phyloP scores from a whole-genome alignment of 352 stramenopile genomes.

The Phytophthora kernoviae region DNA sequence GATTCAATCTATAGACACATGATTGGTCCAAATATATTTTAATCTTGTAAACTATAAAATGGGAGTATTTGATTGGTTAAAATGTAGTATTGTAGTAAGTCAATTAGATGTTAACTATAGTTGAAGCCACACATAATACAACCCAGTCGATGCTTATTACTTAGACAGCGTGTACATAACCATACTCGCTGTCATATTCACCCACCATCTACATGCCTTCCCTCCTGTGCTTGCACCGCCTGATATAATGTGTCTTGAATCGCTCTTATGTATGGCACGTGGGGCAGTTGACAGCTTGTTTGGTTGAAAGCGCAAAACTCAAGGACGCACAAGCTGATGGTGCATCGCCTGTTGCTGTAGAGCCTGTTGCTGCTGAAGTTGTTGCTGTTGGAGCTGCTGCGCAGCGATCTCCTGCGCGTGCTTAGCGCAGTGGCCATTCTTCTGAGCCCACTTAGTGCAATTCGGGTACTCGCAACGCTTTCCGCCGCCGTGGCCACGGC shows the following conservation, averaged over 20 bases:
- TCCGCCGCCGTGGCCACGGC: conserved; percentile 79
- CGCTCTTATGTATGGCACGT: neutral
- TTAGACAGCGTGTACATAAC: neutral
- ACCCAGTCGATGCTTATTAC: neutral
- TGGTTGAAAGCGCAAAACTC: conserved; percentile 3
- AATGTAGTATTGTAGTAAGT: too few relatives aligned
- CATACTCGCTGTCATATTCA: too few relatives aligned
- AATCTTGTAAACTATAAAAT: too few relatives aligned
- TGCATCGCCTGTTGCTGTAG: conserved; percentile 41
- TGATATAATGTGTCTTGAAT: neutral
- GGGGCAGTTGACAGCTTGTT: neutral
- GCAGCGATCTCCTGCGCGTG: conserved; percentile 84
- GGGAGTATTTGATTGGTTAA: neutral
- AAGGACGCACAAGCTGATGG: conserved; percentile 46
- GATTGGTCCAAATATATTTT: too few relatives aligned
- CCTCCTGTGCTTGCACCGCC: neutral
- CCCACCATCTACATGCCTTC: neutral
- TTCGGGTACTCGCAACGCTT: conserved; percentile 86
- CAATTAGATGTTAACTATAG: too few relatives aligned
- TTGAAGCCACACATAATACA: neutral
- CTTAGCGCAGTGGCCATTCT: conserved; percentile 88
- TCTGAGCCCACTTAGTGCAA: conserved; percentile 89
- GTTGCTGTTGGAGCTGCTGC: conserved; percentile 45
- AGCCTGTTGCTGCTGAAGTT: conserved; percentile 41
- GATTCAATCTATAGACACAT: too few relatives aligned